Conservation (phyloP, 257 asterid genomes). For the Anisodus acutangulus region DNA sequence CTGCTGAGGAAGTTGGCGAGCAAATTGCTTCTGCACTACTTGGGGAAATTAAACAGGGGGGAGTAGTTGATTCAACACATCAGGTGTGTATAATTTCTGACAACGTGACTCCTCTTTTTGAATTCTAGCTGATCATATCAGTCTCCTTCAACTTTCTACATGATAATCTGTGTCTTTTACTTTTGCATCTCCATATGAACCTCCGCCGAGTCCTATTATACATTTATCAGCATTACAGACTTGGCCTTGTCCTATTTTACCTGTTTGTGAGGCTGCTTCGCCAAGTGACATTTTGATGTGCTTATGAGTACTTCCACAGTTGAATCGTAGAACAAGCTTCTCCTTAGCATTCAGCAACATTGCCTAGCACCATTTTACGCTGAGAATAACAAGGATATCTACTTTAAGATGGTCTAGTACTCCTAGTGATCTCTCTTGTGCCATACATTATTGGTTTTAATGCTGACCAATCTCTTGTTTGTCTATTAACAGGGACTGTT, state of each 20-base stretch:
- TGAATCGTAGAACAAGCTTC: neutral
- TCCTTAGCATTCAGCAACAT: neutral
- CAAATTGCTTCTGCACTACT: conserved; percentile 64
- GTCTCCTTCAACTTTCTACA: neutral
- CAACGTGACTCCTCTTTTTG: neutral
- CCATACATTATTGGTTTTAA: neutral
- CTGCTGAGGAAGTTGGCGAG: conserved; percentile 74
- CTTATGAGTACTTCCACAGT: neutral
- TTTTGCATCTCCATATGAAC: neutral
- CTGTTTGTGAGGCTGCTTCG: neutral
- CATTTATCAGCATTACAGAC: neutral
- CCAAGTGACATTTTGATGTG: neutral
- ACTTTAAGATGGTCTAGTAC: conserved; percentile 22
- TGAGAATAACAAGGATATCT: neutral
- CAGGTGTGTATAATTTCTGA: conserved; percentile 57
- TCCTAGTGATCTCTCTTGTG: neutral
- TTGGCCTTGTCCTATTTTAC: neutral
- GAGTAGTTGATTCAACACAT: conserved; percentile 96
- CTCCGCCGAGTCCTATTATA: neutral
- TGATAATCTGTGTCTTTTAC: neutral
- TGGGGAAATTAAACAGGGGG: conserved; percentile 84
- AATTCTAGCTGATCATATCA: conserved; percentile 15
- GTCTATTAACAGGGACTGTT: conserved; percentile 64
- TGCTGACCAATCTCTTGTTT: conserved; percentile 15
- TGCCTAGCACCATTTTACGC: neutral